phyloP scores from a whole-genome alignment of 2,329 filamentous ascomycete species.

The Colletotrichum karsti region DNA sequence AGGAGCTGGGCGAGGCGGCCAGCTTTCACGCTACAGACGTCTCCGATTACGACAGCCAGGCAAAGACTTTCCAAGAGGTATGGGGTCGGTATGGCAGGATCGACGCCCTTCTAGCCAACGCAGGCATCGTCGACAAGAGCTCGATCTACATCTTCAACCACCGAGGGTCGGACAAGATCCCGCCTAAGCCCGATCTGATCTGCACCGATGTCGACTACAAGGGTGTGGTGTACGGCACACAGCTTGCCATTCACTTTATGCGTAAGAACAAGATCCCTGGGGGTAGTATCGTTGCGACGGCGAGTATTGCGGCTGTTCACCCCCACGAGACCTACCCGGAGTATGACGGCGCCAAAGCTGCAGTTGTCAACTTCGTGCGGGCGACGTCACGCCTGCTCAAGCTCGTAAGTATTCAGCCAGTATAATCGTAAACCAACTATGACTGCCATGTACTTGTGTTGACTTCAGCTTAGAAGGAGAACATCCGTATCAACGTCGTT shows the following conservation, averaged over 20 bases:
- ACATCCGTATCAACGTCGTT: neutral
- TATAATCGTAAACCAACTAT: neutral
- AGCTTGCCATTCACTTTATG: slow-evolving; percentile 62
- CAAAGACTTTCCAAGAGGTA: slow-evolving; percentile 48
- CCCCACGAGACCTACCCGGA: slow-evolving; percentile 54
- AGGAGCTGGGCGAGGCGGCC: slow-evolving; percentile 44
- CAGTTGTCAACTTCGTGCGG: slow-evolving; percentile 50
- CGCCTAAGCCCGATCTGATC: slow-evolving; percentile 27
- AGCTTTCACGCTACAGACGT: slow-evolving; percentile 56
- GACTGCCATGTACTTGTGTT: neutral
- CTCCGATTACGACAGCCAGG: slow-evolving; percentile 53
- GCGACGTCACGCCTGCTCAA: slow-evolving; percentile 47
- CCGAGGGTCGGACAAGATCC: neutral
- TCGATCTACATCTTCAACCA: neutral
- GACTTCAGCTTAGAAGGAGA: neutral
- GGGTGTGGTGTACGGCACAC: slow-evolving; percentile 57
- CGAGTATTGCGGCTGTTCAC: slow-evolving; percentile 51
- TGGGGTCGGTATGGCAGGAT: slow-evolving; percentile 53
- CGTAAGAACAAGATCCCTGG: slow-evolving; percentile 52
- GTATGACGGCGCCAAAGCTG: slow-evolving; percentile 61
- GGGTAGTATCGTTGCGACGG: slow-evolving; percentile 53
- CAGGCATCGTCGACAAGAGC: slow-evolving; percentile 37
- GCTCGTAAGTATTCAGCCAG: slow-evolving; percentile 7
- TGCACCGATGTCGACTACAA: slow-evolving; percentile 61
- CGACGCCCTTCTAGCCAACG: slow-evolving; percentile 58